phyloP scores from a whole-genome alignment of 768 basidiomycete genomes.

The Antrodiella citrinella region DNA sequence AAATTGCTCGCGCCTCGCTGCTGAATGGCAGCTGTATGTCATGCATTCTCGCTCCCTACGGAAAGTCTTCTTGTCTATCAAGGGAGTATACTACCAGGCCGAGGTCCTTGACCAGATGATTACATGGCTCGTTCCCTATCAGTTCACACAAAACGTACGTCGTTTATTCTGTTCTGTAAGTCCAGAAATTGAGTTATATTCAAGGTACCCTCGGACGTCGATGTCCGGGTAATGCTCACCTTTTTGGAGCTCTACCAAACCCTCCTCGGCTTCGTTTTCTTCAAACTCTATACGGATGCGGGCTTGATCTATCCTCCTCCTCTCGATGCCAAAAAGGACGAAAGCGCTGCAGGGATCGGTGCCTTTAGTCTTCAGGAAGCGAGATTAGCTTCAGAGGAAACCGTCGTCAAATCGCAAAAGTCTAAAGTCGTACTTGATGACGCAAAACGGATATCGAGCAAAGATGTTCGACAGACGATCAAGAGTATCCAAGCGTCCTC shows the following conservation, averaged over 20 bases:
- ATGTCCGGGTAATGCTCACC: conserved; percentile 95
- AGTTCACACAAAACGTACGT: conserved; percentile 89
- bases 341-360: conserved; percentile 78
- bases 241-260: conserved; percentile 99
- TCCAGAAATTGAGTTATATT: background rate
- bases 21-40: conserved; percentile 96
- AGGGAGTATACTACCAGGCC: conserved; percentile 97
- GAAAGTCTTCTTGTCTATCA: conserved; percentile 93
- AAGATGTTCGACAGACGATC: conserved; percentile 56
- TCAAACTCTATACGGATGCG: conserved; percentile 95
- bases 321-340: conserved; percentile 74
- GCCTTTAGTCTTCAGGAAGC: conserved; percentile 70
- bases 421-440: conserved; percentile 28
- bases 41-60: conserved; percentile 80
- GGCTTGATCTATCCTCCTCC: conserved; percentile 95
- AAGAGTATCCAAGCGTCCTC: conserved; percentile 35
- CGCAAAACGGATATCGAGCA: conserved; percentile 43
- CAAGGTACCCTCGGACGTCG: conserved; percentile 90
- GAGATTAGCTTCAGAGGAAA: conserved; percentile 9
- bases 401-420: conserved; percentile 13
- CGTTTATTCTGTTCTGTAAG: background rate
- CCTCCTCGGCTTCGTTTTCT: conserved; percentile 89
- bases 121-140: conserved; percentile 96
- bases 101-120: conserved; percentile 89
- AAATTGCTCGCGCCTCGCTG: conserved; percentile 82